phyloP scores from a whole-genome alignment of 768 basidiomycete species.

The Thelephora aurantiotincta region DNA sequence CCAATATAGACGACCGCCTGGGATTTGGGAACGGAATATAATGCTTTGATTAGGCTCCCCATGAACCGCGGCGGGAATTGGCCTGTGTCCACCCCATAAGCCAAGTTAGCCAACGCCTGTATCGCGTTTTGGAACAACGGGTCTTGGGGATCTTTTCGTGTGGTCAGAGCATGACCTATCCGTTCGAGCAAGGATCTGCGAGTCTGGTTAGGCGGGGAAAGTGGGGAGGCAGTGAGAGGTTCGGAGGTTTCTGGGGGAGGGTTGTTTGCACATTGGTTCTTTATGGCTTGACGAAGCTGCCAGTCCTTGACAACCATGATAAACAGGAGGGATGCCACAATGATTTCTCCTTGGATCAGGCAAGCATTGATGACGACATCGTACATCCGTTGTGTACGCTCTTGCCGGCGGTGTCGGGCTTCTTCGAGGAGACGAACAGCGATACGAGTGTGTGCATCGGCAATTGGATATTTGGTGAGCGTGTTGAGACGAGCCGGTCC shows the following conservation, averaged over 20 bases:
- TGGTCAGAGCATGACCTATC: not conserved
- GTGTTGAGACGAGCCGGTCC: not conserved
- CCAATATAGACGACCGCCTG: conserved; percentile 12
- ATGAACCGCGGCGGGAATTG: conserved; percentile 32
- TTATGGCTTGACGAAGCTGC: conserved; percentile 21
- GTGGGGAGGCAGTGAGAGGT: not conserved
- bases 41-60: conserved; percentile 27
- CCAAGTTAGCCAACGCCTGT: conserved; percentile 50
- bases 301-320: conserved; percentile 51
- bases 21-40: conserved; percentile 27
- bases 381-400: conserved; percentile 47
- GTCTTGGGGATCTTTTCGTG: not conserved
- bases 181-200: not conserved
- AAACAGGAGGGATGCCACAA: conserved; percentile 62
- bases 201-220: not conserved
- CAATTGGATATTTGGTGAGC: conserved; percentile 12
- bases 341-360: conserved; percentile 65
- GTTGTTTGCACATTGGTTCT: conserved; percentile 12
- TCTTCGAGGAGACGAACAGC: conserved; percentile 38
- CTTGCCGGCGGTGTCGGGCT: conserved; percentile 40
- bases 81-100: conserved; percentile 33
- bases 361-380: conserved; percentile 45
- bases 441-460: conserved; percentile 27
- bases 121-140: conserved; percentile 21
- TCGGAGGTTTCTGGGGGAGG: conserved; percentile 1